Conservation (phyloP, 768 basidiomycete species). For the Butyriboletus loyo region DNA sequence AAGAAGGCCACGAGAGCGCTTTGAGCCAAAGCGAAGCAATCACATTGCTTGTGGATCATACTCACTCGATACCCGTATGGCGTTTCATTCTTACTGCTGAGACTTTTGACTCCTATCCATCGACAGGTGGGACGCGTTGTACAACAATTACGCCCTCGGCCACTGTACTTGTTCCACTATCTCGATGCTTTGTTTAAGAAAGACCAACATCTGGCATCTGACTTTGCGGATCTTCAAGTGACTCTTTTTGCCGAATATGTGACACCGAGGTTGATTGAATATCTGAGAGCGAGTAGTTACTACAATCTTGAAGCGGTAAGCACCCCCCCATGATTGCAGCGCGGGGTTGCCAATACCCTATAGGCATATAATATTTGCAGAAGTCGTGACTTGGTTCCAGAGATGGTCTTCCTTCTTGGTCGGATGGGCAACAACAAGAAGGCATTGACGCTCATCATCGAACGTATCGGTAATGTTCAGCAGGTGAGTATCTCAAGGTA, state of each 20-base stretch:
- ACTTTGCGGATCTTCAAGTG: constrained; percentile 86
- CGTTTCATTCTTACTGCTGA: not conserved
- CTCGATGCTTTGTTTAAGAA: constrained; percentile 86
- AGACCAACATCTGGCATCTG: constrained; percentile 75
- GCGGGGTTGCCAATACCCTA: not conserved
- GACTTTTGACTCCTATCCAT: not conserved
- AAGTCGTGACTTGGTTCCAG: constrained; percentile 81
- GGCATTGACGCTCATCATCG: constrained; percentile 91
- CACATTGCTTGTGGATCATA: constrained; percentile 84
- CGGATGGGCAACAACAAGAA: constrained; percentile 98
- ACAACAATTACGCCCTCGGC: constrained; percentile 71
- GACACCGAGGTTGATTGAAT: constrained; percentile 76
- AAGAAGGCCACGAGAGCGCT: constrained; percentile 38
- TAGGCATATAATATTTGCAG: constrained; percentile 88
- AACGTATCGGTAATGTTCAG: constrained; percentile 88
- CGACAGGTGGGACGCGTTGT: constrained; percentile 82
- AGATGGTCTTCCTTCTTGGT: constrained; percentile 97
- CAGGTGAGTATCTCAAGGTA: constrained; percentile 46
- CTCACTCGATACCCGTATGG: constrained; percentile 91
- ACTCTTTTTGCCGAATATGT: constrained; percentile 91
- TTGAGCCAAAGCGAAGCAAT: constrained; percentile 73
- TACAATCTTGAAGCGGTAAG: constrained; percentile 84
- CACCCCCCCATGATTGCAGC: not conserved
- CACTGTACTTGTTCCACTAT: constrained; percentile 88
- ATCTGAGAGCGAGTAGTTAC: constrained; percentile 84